A percentile compares a stretch with the other conserved stretches of the same genome.
phyloP scores from a whole-genome alignment of 2,329 filamentous ascomycete genomes.

The Monilinia fructicola region DNA sequence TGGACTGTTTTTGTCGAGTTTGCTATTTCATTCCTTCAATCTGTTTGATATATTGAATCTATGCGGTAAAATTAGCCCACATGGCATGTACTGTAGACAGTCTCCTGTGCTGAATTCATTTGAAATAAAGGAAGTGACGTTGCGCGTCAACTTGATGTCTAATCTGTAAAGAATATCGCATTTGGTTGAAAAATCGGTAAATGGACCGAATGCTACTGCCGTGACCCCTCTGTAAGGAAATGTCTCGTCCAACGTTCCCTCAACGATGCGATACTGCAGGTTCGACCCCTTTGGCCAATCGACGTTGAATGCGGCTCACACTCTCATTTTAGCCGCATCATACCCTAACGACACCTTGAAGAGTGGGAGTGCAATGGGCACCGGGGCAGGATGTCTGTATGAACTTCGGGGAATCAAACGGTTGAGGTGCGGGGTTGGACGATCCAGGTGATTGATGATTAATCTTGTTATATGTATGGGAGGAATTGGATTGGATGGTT shows the following conservation, averaged over 20 bases:
- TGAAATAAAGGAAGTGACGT: neutral
- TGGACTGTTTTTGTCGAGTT: neutral
- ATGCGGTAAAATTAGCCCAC: neutral
- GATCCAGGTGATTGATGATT: neutral
- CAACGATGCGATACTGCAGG: neutral
- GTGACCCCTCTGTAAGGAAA: conserved; percentile 16
- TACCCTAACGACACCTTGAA: conserved; percentile 10
- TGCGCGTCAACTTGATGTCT: neutral
- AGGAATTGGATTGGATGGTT: neutral
- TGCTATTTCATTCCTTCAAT: neutral
- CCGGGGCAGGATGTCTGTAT: neutral
- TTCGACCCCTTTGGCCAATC: neutral
- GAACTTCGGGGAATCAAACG: neutral
- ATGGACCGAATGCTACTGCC: conserved; percentile 13
- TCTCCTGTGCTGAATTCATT: too few relatives aligned
- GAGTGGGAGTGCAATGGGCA: neutral
- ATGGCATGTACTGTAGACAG: too few relatives aligned
- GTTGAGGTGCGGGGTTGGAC: neutral
- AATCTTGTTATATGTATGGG: neutral
- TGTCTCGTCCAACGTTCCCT: conserved; percentile 6
- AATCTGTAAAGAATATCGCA: neutral
- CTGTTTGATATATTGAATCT: neutral
- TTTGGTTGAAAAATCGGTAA: neutral
- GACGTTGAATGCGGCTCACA: conserved; percentile 19
- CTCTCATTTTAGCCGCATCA: conserved; percentile 19